phyloP scores from a whole-genome alignment of 2,329 filamentous ascomycete genomes.

The Graphiopsis chlorocephala region DNA sequence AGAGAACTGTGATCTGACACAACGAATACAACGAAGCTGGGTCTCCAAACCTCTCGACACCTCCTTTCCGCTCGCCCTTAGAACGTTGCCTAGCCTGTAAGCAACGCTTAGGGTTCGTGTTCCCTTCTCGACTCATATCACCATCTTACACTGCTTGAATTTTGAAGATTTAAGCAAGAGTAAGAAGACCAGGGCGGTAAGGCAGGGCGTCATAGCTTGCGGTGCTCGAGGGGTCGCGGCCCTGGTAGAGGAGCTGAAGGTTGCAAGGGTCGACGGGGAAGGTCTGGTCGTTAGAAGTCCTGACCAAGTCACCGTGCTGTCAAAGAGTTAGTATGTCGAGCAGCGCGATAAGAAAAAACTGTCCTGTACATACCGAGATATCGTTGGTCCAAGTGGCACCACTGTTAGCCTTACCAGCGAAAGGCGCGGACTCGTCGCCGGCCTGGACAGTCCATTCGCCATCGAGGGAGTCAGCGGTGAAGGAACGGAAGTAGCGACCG shows the following conservation, averaged over 20 bases:
- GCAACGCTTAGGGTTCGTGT: neutral
- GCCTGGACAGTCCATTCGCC: conserved; percentile 61
- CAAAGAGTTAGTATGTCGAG: no score
- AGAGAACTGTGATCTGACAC: neutral
- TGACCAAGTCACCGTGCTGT: conserved; percentile 62
- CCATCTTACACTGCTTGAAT: neutral
- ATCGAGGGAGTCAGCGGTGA: conserved; percentile 56
- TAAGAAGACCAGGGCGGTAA: conserved; percentile 57
- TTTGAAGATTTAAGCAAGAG: conserved; percentile 33
- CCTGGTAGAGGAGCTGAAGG: conserved; percentile 64
- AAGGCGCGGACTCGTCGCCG: conserved; percentile 55
- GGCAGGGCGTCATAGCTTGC: conserved; percentile 52
- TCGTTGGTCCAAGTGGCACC: conserved; percentile 65
- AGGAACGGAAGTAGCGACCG: conserved; percentile 66
- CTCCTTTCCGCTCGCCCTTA: neutral
- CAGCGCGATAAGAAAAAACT: no score
- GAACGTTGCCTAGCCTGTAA: neutral
- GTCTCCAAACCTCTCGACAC: neutral
- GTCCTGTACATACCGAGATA: no score
- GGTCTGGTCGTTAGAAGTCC: conserved; percentile 58
- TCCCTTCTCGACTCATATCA: neutral
- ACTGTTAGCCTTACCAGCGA: conserved; percentile 65
- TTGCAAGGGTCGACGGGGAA: conserved; percentile 63
- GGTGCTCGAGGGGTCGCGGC: conserved; percentile 43
- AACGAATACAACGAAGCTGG: neutral